Conservation (phyloP, 495 filamentous ascomycete genomes). For the Xylaria flabelliformis region DNA sequence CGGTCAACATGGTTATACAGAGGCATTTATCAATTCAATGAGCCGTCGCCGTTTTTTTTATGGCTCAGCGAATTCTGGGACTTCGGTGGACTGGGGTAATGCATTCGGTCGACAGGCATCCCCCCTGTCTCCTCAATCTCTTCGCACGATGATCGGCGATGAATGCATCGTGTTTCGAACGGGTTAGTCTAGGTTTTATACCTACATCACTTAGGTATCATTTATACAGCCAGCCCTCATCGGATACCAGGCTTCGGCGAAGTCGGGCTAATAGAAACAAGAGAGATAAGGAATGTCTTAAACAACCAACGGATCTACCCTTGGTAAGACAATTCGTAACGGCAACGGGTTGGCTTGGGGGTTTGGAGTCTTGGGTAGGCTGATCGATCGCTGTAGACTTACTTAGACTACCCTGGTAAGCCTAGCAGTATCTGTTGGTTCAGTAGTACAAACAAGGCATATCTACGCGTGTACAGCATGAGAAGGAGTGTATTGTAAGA, state of each 20-base stretch:
- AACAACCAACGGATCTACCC: not conserved
- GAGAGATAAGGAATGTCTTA: not conserved
- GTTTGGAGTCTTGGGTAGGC: not conserved
- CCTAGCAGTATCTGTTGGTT: not conserved
- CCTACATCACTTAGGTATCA: not conserved
- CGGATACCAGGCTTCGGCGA: not conserved
- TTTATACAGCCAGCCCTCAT: not conserved
- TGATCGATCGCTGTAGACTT: not conserved
- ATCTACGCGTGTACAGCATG: not conserved
- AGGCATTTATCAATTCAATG: not conserved
- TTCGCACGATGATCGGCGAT: slow-evolving; percentile 2
- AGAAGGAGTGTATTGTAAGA: not conserved
- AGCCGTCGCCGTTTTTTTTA: not conserved
- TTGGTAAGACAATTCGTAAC: not conserved
- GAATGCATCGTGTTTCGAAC: slow-evolving; percentile 8
- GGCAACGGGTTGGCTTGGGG: not conserved
- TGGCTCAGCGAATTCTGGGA: not conserved
- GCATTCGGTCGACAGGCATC: slow-evolving; percentile 8
- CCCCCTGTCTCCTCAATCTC: not conserved
- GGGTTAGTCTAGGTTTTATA: not conserved
- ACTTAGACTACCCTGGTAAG: not conserved
- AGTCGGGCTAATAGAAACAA: not conserved
- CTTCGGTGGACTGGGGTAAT: not conserved
- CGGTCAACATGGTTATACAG: not conserved
- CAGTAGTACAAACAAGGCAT: not conserved